phyloP scores from a whole-genome alignment of 1,139 yeast genomes.

The Groenewaldozyma auringiensis region DNA sequence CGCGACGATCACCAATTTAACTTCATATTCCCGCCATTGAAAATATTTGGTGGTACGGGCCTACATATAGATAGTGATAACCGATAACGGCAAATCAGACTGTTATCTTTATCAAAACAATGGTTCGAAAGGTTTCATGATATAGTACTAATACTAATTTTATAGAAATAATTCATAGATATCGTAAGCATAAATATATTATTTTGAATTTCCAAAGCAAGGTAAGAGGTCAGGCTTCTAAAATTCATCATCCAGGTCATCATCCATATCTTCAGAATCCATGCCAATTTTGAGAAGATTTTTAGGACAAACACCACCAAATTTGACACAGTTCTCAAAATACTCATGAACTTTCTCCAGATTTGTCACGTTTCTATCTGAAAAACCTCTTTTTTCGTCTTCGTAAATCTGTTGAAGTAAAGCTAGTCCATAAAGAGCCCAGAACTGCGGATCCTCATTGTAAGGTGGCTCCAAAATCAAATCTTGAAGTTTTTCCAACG shows the following conservation, averaged over 20 bases:
- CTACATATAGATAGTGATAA: no score
- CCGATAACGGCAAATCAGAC: no score
- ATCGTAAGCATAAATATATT: no score
- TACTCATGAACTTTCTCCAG: conserved; percentile 19
- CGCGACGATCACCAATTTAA: no score
- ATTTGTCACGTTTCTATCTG: conserved; percentile 4
- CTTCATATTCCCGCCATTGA: no score
- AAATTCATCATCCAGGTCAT: neutral
- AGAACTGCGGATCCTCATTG: conserved; percentile 38
- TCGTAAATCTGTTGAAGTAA: conserved; percentile 17
- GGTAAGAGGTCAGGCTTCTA: no score
- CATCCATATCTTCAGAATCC: conserved; percentile 7
- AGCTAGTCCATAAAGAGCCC: conserved; percentile 24
- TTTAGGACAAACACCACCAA: conserved; percentile 23
- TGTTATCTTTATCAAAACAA: no score
- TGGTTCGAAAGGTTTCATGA: no score
- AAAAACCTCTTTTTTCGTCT: conserved; percentile 2
- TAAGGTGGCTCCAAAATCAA: conserved; percentile 41
- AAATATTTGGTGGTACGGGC: no score
- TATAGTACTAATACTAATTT: no score
- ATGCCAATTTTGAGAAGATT: conserved; percentile 16
- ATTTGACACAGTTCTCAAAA: conserved; percentile 31
- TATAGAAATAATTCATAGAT: no score
- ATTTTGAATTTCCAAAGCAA: no score
- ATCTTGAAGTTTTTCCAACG: conserved; percentile 32